phyloP scores from a whole-genome alignment of 2,329 filamentous ascomycete species.

The Penicillium hordei region DNA sequence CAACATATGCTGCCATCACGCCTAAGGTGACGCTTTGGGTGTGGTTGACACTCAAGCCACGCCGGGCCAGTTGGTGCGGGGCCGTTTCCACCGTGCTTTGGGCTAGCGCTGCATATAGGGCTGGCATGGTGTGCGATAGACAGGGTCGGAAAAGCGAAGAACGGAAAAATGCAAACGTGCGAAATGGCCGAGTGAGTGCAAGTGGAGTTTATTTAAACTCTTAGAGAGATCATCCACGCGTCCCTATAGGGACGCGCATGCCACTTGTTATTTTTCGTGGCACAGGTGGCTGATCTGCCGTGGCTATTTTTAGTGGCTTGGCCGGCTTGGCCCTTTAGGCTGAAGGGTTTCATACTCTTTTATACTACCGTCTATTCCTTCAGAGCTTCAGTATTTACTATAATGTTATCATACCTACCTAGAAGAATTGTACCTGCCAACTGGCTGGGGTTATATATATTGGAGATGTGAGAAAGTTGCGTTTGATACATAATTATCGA shows the following conservation, averaged over 20 bases:
- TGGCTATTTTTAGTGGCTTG: conserved; percentile 9
- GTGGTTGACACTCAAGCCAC: conserved; percentile 62
- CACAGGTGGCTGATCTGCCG: not conserved
- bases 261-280: conserved; percentile 3
- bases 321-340: conserved; percentile 1
- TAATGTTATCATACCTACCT: no score
- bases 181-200: not conserved
- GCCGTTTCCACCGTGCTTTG: conserved; percentile 24
- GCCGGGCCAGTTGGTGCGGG: conserved; percentile 44
- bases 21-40: conserved; percentile 71
- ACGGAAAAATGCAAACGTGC: not conserved
- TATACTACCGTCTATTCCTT: no score
- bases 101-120: conserved; percentile 26
- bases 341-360: not conserved
- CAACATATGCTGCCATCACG: conserved; percentile 69
- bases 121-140: conserved; percentile 28
- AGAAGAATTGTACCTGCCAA: not conserved
- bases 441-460: not conserved
- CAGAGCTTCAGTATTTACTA: no score
- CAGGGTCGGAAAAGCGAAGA: not conserved
- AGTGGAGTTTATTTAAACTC: not conserved
- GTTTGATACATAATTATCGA: conserved; percentile 22
- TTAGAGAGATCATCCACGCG: conserved; percentile 2
- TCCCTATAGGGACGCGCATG: conserved; percentile 12
- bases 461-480: not conserved